phyloP scores from a whole-genome alignment of 352 stramenopile genomes.

The Pythium plurisporium region DNA sequence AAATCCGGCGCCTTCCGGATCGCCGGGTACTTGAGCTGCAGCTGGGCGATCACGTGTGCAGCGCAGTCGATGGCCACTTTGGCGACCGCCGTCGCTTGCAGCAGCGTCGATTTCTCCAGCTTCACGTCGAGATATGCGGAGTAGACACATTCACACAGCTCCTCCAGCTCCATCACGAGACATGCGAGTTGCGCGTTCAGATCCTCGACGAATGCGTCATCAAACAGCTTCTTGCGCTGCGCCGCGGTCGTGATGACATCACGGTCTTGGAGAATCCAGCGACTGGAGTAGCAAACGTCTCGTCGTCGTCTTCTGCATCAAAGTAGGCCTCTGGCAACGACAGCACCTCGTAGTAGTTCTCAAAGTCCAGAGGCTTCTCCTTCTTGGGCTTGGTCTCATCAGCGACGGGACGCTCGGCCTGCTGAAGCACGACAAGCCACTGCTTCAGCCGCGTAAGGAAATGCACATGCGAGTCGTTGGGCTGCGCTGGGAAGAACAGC shows the following conservation, averaged over 20 bases:
- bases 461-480: background rate
- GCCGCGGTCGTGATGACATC: background rate
- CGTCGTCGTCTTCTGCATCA: background rate
- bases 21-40: constrained; percentile 24
- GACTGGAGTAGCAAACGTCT: too few relatives aligned
- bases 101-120: constrained; percentile 26
- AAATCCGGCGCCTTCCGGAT: too few relatives aligned
- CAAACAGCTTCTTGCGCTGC: background rate
- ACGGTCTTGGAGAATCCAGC: too few relatives aligned
- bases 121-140: constrained; percentile 29
- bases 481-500: background rate
- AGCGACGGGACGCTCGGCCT: too few relatives aligned
- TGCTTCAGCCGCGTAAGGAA: background rate
- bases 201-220: constrained; percentile 4
- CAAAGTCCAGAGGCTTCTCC: background rate
- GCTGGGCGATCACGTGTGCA: constrained; percentile 10
- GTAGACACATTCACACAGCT: constrained; percentile 12
- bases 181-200: constrained; percentile 19
- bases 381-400: background rate
- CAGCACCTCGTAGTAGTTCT: constrained; percentile 9
- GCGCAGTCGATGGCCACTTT: constrained; percentile 28
- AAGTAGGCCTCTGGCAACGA: background rate
- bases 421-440: too few relatives aligned
- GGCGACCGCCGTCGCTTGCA: constrained; percentile 27
- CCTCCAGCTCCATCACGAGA: constrained; percentile 29